Conservation (phyloP, 257 asterid genomes). For the Asclepias syriaca region DNA sequence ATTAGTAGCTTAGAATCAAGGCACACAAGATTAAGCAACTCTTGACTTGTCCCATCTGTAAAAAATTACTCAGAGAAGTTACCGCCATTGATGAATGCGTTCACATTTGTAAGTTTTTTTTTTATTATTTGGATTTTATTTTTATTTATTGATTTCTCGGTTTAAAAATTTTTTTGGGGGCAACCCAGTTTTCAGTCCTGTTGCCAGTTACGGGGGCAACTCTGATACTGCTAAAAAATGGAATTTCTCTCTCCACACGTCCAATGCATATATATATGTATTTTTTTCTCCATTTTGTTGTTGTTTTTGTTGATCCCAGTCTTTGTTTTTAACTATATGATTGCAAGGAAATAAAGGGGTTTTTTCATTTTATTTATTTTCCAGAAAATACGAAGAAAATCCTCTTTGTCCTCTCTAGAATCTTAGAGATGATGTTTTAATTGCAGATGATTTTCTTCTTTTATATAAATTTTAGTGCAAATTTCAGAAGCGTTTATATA, state of each 20-base stretch:
- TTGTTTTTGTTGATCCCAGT: not conserved
- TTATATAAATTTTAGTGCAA: not conserved
- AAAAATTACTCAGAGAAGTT: constrained; percentile 3
- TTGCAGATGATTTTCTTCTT: not conserved
- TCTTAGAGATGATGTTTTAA: not conserved
- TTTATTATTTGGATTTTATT: not conserved
- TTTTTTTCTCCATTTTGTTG: not conserved
- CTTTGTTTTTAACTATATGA: not conserved
- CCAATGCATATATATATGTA: not conserved
- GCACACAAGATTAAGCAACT: constrained; percentile 4
- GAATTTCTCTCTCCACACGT: not conserved
- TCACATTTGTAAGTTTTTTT: constrained; percentile 13
- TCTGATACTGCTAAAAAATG: not conserved
- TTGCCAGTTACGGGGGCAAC: not conserved
- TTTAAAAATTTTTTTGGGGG: not conserved
- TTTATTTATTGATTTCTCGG: not conserved
- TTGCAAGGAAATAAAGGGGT: not conserved
- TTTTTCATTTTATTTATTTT: not conserved
- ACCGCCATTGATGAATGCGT: constrained; percentile 21
- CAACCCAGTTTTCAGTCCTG: too few relatives aligned
- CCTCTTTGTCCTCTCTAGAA: not conserved
- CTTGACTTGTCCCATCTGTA: constrained; percentile 19
- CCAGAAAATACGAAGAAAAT: not conserved
- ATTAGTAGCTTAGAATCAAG: not conserved
- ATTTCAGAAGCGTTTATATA: not conserved